Base-by-base conservation (phyloP, 768 basidiomycete species). In the Tricholomella constricta region DNA sequence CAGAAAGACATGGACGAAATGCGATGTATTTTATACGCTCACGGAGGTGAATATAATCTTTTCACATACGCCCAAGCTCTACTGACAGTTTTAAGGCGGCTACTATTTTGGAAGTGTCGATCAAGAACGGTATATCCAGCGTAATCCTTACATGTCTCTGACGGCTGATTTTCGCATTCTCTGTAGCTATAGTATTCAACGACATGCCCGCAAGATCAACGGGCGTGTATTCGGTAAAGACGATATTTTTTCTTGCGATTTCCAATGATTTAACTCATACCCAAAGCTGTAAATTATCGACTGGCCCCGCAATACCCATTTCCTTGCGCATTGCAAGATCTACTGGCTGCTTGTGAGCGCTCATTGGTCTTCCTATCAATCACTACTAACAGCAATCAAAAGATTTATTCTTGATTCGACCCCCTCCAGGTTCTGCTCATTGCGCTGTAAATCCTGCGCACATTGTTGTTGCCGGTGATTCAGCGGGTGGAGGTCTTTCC, bases 261-360 rank as follows among this genome's bases (percentile, higher is more conserved):
- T 26, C 12, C 32, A 26, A 12, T 42, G 8, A 35, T 52, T 19
- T 57, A 44, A n/a, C 32, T 48, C 36, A 25, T 70, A 48, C 59
- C 62, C 58, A 10, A 54, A 89, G 88, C 88, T 52, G 77, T 91
- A 48, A 88, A 89, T 57, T 91, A 91, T 62, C 81, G 89, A 34
- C 81, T 95, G n/a, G 89, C 95, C 12, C 96, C 96, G 0, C 96
- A 98, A 70, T 98, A 96, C 62, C 96, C 96, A 1, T 98, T 97
- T 66, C 96, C 96, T 12, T 93, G 91, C 58, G 91, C 88, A 1
- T 70, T 98, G 6, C 94, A 97, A 62, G 96, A 98, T 68, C 74
- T 86, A 29, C 64, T 98, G 10, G 91, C 96, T 2, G 87, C 94
- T 7, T 98, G 91, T 92, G 60, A 60, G 85, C 67, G 27, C 17